Evolutionary conservation across 1,284 basidiomycete genomes (phyloP).

Genomic region (Athelia psychrophila): DNA sequence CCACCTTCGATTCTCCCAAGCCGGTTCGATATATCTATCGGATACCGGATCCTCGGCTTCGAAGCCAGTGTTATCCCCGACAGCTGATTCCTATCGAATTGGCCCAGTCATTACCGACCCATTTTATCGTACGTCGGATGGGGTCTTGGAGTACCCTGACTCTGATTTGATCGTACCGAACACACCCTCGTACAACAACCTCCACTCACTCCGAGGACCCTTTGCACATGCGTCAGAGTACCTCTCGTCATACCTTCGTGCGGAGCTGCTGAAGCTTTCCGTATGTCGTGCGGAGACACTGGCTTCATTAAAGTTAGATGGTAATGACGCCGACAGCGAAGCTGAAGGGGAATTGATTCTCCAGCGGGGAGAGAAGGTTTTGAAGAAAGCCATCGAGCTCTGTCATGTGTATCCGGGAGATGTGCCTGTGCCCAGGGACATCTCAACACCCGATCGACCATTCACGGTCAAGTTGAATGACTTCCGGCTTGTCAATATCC

Average conservation of each 20-base stretch:
- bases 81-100: too few relatives aligned
- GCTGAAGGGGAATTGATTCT: too few relatives aligned
- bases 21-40: conserved; percentile 14
- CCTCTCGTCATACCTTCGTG: conserved; percentile 6
- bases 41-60: background rate
- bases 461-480: conserved; percentile 15
- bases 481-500: conserved; percentile 17
- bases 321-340: too few relatives aligned
- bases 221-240: conserved; percentile 8
- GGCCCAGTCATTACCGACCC: conserved; percentile 15
- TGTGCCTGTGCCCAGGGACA: conserved; percentile 3
- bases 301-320: too few relatives aligned
- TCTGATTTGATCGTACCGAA: conserved; percentile 5
- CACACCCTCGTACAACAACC: background rate
- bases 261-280: too few relatives aligned
- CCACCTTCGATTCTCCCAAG: conserved; percentile 11
- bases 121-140: conserved; percentile 17
- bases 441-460: conserved; percentile 4
- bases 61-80: too few relatives aligned
- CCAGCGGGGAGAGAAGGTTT: conserved; percentile 9
- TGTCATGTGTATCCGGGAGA: conserved; percentile 15
- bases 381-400: conserved; percentile 13
- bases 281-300: too few relatives aligned
- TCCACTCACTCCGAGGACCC: conserved; percentile 11
- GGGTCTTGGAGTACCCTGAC: conserved; percentile 7